phyloP scores from a whole-genome alignment of 352 stramenopile species.

The Phytophthora meadii region DNA sequence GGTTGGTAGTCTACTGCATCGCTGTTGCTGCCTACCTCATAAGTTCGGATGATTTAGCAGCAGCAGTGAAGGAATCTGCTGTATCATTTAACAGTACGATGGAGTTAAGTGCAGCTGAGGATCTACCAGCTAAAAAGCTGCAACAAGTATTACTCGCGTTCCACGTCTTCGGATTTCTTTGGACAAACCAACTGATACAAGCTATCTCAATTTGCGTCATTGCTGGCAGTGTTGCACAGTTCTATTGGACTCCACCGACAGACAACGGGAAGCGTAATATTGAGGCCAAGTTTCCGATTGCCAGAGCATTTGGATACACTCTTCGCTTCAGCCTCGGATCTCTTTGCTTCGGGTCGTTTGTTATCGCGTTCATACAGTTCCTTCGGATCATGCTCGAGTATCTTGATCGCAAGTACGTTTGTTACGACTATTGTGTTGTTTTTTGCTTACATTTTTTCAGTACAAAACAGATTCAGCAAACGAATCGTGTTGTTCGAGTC shows the following conservation, averaged over 20 bases:
- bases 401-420: constrained; percentile 91
- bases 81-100: constrained; percentile 49
- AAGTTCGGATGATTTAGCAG: constrained; percentile 58
- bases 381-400: constrained; percentile 94
- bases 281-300: constrained; percentile 70
- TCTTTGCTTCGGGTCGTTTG: constrained; percentile 95
- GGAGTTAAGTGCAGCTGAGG: constrained; percentile 28
- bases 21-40: constrained; percentile 62
- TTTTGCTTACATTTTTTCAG: constrained; percentile 32
- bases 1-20: constrained; percentile 65
- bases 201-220: constrained; percentile 95
- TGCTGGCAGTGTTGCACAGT: constrained; percentile 90
- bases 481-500: constrained; percentile 84
- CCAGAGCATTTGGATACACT: constrained; percentile 59
- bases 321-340: constrained; percentile 94
- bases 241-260: constrained; percentile 89
- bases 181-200: constrained; percentile 96
- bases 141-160: constrained; percentile 72
- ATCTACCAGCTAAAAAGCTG: constrained; percentile 45
- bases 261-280: constrained; percentile 44
- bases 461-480: constrained; percentile 76
- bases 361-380: constrained; percentile 97
- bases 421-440: not conserved
- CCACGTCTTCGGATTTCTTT: constrained; percentile 97
- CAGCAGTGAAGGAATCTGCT: constrained; percentile 38